These are phyloP conservation scores for Brachypodium distachyon DNA, from an alignment of 202 grass and related monocot species.

Conservation along the genomic window DNA sequence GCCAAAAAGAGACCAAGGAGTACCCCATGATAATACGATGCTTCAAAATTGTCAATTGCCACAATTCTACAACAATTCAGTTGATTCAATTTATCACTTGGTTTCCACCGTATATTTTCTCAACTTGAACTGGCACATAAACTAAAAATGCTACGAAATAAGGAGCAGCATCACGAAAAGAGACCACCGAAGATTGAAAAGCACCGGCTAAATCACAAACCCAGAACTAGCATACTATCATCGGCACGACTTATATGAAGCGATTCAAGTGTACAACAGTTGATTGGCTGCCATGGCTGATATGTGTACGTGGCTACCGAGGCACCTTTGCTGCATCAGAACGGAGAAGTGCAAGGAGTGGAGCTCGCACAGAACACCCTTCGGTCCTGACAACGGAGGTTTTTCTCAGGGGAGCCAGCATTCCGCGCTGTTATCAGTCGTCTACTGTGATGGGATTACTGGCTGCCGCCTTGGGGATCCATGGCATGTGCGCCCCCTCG, in stretches of 20 bases:
- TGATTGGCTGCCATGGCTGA: neutral
- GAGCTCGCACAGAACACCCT: neutral
- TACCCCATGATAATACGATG: neutral
- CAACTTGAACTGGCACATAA: neutral
- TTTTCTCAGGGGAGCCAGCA: neutral
- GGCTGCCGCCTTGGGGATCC: slow-evolving; percentile 37
- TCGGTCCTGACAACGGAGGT: neutral
- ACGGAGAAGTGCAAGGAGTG: neutral
- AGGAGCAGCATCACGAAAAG: neutral
- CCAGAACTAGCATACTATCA: neutral
- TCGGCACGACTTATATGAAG: neutral
- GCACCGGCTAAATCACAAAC: neutral
- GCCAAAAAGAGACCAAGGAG: neutral
- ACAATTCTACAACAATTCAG: neutral
- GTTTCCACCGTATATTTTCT: no score
- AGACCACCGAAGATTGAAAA: neutral
- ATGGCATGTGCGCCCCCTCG: slow-evolving; percentile 66
- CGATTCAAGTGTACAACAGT: neutral
- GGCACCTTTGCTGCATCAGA: neutral
- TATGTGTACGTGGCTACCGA: neutral
- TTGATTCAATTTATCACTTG: neutral
- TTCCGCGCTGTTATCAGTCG: slow-evolving; percentile 17
- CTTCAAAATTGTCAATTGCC: neutral
- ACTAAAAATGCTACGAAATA: neutral
- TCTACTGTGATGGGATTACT: slow-evolving; percentile 42